A percentile compares a stretch with the other conserved stretches of the same genome.
These are phyloP conservation scores for Phytophthora brassicae DNA, from an alignment of 352 stramenopile genomes.

Conservation along the genomic window DNA sequence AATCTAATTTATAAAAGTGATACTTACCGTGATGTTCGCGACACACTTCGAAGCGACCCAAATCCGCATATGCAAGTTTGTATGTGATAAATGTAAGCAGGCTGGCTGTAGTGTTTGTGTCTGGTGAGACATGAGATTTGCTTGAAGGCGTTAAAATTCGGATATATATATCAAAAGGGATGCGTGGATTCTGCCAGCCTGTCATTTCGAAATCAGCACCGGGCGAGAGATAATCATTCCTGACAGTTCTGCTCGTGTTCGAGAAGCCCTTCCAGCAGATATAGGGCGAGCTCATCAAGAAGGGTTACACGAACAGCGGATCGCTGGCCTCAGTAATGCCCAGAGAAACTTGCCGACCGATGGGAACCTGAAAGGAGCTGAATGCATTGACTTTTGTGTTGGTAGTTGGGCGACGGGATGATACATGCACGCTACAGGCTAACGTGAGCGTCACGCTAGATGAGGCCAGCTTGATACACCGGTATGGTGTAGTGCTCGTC, in stretches of 20 bases:
- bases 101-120: constrained; percentile 4
- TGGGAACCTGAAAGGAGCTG: constrained; percentile 5
- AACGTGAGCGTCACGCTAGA: background rate
- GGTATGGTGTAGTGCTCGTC: no score
- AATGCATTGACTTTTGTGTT: constrained; percentile 4
- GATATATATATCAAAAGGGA: constrained; percentile 13
- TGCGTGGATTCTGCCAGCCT: background rate
- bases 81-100: constrained; percentile 12
- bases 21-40: constrained; percentile 14
- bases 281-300: constrained; percentile 9
- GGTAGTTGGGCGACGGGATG: background rate
- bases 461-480: constrained; percentile 1
- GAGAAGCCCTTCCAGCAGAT: constrained; percentile 13
- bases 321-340: constrained; percentile 2
- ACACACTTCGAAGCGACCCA: background rate
- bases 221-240: constrained; percentile 2
- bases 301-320: constrained; percentile 5
- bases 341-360: background rate
- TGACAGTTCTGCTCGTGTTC: background rate
- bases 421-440: background rate
- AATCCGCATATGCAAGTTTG: constrained; percentile 16
- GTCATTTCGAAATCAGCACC: constrained; percentile 3
- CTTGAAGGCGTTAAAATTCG: background rate
- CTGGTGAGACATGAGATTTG: constrained; percentile 7
- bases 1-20: constrained; percentile 18